phyloP scores from a whole-genome alignment of 2,329 filamentous ascomycete genomes.

The Helotiales sp. region DNA sequence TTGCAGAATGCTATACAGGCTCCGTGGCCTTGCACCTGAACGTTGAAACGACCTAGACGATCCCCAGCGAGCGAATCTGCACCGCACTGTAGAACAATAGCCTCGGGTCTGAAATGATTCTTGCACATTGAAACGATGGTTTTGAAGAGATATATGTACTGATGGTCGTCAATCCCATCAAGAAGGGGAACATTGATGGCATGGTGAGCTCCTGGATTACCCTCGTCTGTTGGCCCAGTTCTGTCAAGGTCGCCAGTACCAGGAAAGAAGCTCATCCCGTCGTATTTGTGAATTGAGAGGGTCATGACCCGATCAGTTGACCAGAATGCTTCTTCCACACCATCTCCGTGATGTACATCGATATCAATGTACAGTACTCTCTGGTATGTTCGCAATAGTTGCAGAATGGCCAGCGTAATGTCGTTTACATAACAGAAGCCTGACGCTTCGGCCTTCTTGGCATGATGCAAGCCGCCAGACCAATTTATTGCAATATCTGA shows the following conservation, averaged over 20 bases:
- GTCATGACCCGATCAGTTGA: conserved; percentile 90
- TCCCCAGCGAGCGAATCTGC: conserved; percentile 95
- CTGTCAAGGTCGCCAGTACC: conserved; percentile 87
- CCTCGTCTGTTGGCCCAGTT: conserved; percentile 80
- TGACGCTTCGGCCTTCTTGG: conserved; percentile 90
- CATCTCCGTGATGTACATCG: conserved; percentile 89
- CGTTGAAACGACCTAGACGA: conserved; percentile 91
- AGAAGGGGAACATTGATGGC: conserved; percentile 88
- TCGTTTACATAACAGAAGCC: conserved; percentile 99
- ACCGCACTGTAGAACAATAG: conserved; percentile 93
- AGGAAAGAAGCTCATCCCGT: conserved; percentile 82
- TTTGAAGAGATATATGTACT: conserved; percentile 86
- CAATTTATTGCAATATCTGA: conserved; percentile 97
- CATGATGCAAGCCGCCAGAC: conserved; percentile 95
- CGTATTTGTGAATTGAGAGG: conserved; percentile 95
- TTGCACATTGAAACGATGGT: conserved; percentile 79
- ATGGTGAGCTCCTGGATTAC: conserved; percentile 87
- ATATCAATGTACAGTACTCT: conserved; percentile 95
- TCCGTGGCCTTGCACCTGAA: conserved; percentile 93
- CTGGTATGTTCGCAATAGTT: conserved; percentile 80
- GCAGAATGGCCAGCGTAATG: conserved; percentile 90
- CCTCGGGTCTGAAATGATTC: conserved; percentile 82
- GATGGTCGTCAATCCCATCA: conserved; percentile 88
- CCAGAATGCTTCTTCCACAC: conserved; percentile 89
- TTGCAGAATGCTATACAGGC: conserved; percentile 92